Percentiles rank a stretch among this genome's conserved stretches.
phyloP scores from a whole-genome alignment of 768 basidiomycete genomes.

The Obba rivulosa region DNA sequence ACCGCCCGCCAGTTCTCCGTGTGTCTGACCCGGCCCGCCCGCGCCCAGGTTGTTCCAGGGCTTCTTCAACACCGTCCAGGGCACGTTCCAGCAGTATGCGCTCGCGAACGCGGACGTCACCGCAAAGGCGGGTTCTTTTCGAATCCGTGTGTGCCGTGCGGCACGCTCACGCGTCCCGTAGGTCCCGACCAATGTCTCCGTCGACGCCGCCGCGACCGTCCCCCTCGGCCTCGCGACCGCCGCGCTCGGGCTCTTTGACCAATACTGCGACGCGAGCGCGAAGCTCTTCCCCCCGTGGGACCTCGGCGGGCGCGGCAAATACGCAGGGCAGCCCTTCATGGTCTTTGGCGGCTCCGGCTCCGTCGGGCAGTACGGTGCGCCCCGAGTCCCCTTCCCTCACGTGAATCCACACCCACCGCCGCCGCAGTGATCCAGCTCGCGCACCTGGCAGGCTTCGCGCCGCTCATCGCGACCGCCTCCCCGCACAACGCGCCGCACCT shows the following conservation, averaged over 20 bases:
- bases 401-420: no score
- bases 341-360: constrained; percentile 22
- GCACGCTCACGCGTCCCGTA: neutral
- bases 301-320: constrained; percentile 14
- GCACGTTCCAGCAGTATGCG: constrained; percentile 24
- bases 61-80: neutral
- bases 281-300: constrained; percentile 17
- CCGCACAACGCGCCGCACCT: constrained; percentile 6
- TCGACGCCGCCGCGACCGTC: constrained; percentile 26
- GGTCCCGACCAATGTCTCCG: constrained; percentile 23
- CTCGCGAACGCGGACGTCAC: constrained; percentile 17
- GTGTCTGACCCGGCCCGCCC: neutral
- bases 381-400: no score
- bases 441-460: constrained; percentile 20
- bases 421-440: constrained; percentile 22
- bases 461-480: constrained; percentile 16
- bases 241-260: constrained; percentile 18
- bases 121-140: constrained; percentile 12
- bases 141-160: neutral
- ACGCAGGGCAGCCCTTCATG: constrained; percentile 19
- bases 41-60: constrained; percentile 15
- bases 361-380: constrained; percentile 23
- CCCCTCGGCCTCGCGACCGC: constrained; percentile 26
- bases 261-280: neutral
- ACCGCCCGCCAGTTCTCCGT: neutral